These are phyloP conservation scores for Gynochthodes officinalis DNA, from an alignment of 257 asterid genomes.

Conservation along the genomic window DNA sequence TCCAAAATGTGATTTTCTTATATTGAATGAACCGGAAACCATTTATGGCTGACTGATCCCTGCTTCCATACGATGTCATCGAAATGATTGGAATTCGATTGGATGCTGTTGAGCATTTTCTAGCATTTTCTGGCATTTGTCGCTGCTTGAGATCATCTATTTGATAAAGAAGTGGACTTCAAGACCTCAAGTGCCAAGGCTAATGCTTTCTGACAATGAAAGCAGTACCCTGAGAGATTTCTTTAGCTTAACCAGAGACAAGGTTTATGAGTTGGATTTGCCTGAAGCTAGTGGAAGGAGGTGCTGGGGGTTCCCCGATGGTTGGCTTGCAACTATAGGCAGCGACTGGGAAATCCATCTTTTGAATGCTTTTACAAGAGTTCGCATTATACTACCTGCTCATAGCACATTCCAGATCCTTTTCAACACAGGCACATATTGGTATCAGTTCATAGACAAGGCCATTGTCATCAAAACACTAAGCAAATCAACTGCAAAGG, in stretches of 20 bases:
- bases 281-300: conserved; percentile 27
- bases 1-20: neutral
- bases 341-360: conserved; percentile 14
- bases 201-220: conserved; percentile 26
- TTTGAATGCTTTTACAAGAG: conserved; percentile 21
- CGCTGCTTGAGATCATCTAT: conserved; percentile 36
- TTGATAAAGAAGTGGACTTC: conserved; percentile 35
- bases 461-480: conserved; percentile 16
- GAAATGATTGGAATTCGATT: conserved; percentile 20
- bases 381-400: conserved; percentile 20
- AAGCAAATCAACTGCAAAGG: neutral
- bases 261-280: conserved; percentile 13
- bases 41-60: conserved; percentile 28
- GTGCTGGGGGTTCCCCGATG: conserved; percentile 35
- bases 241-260: conserved; percentile 21
- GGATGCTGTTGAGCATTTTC: conserved; percentile 25
- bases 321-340: conserved; percentile 26
- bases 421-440: neutral
- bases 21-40: neutral
- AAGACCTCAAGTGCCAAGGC: conserved; percentile 30
- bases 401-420: conserved; percentile 3
- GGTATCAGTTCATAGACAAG: conserved; percentile 25
- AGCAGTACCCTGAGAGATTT: conserved; percentile 8
- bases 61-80: conserved; percentile 27
- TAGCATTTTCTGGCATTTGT: conserved; percentile 48